Conservation (phyloP, 257 asterid genomes). For the Gentiana dahurica region DNA sequence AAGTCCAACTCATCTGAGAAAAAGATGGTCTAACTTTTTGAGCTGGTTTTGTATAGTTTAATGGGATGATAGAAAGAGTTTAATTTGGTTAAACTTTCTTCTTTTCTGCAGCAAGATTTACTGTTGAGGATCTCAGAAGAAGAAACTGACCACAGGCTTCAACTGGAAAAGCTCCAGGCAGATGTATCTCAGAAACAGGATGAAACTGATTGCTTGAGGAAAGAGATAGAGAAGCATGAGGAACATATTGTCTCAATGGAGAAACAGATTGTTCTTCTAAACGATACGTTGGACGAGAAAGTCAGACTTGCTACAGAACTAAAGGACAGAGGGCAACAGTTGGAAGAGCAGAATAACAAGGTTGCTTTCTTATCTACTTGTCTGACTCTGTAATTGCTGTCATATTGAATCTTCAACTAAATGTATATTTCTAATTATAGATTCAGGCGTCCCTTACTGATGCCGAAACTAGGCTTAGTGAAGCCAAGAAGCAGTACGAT, state of each 20-base stretch:
- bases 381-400: slow-evolving; percentile 8
- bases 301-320: slow-evolving; percentile 47
- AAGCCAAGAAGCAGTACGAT: slow-evolving; percentile 74
- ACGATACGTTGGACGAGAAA: slow-evolving; percentile 53
- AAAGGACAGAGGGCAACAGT: slow-evolving; percentile 44
- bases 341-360: slow-evolving; percentile 66
- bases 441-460: slow-evolving; percentile 49
- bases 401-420: slow-evolving; percentile 13
- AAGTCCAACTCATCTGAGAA: slow-evolving; percentile 52
- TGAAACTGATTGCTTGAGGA: slow-evolving; percentile 43
- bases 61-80: slow-evolving; percentile 8
- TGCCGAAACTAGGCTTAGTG: slow-evolving; percentile 66
- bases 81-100: slow-evolving; percentile 18
- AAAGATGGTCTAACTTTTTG: slow-evolving; percentile 48
- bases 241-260: slow-evolving; percentile 44
- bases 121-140: slow-evolving; percentile 44
- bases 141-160: slow-evolving; percentile 50
- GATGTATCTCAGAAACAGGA: slow-evolving; percentile 55
- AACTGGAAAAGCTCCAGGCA: slow-evolving; percentile 44
- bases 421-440: slow-evolving; percentile 31
- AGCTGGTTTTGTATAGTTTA: slow-evolving; percentile 15
- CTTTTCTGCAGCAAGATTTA: slow-evolving; percentile 69
- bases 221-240: slow-evolving; percentile 45
- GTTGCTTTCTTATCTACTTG: slow-evolving; percentile 24
- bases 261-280: slow-evolving; percentile 47